These are phyloP conservation scores for Canariomyces notabilis DNA, from an alignment of 2,329 filamentous ascomycete genomes.

Conservation along the genomic window DNA sequence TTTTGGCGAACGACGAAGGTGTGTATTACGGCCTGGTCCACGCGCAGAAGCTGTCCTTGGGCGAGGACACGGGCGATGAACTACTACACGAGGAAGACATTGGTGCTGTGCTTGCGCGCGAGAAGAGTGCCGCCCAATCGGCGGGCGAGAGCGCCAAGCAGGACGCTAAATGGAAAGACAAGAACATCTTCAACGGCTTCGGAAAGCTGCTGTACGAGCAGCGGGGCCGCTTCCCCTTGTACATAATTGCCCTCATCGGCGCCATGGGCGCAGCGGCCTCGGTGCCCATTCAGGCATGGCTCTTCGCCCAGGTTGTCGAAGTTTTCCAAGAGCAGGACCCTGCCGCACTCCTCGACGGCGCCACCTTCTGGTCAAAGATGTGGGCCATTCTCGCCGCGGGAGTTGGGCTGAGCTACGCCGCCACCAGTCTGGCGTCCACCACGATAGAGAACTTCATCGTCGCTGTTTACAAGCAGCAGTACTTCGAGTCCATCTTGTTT, in stretches of 20 bases:
- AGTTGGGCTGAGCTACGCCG: slow-evolving; percentile 49
- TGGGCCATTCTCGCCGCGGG: slow-evolving; percentile 55
- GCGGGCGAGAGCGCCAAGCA: slow-evolving; percentile 25
- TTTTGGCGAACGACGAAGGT: slow-evolving; percentile 54
- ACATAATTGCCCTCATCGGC: slow-evolving; percentile 45
- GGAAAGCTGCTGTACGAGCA: slow-evolving; percentile 55
- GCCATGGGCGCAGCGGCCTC: slow-evolving; percentile 40
- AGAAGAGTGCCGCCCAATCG: slow-evolving; percentile 42
- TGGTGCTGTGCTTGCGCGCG: slow-evolving; percentile 35
- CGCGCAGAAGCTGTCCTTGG: slow-evolving; percentile 54
- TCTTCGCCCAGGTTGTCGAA: slow-evolving; percentile 50
- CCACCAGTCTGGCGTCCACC: slow-evolving; percentile 41
- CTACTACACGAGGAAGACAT: slow-evolving; percentile 37
- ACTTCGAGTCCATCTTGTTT: slow-evolving; percentile 55
- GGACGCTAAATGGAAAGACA: slow-evolving; percentile 32
- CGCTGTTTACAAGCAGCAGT: slow-evolving; percentile 53
- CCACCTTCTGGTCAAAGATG: slow-evolving; percentile 61
- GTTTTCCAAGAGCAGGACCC: slow-evolving; percentile 42
- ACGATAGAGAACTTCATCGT: slow-evolving; percentile 45
- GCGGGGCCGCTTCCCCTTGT: slow-evolving; percentile 44
- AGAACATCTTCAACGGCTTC: slow-evolving; percentile 47
- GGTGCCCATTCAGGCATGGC: slow-evolving; percentile 48
- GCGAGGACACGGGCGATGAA: slow-evolving; percentile 38
- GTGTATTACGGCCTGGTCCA: slow-evolving; percentile 65
- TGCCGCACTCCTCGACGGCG: slow-evolving; percentile 15